Evolutionary conservation across 2,329 filamentous ascomycete genomes (phyloP), one percentile per base, ranked within the genome.

Genomic region (Claviceps sorghi): DNA sequence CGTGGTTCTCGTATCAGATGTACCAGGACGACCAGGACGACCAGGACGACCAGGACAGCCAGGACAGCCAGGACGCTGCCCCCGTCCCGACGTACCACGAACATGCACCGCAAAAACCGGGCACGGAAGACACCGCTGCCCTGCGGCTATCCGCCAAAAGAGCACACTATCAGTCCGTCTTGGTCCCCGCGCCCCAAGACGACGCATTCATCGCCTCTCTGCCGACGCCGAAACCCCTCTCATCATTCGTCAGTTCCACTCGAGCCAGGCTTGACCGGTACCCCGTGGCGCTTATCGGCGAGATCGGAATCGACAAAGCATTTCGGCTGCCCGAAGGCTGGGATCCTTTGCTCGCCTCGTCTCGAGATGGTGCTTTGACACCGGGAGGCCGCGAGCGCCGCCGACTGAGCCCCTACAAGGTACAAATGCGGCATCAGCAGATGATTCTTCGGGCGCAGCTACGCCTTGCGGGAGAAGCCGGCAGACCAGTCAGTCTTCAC

Each of bases 1-100:
- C 87, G 1, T 93, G 87, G 87, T 91, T 90, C 65, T 84, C 86
- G 1, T 74, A 91, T 64, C 82, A 87, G 57, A 75, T 93, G 60
- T 88, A 82, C 61, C 77, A 83, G 60, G 80, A 87, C 64, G 65
- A 26, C 26, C 26, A 26, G 26, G 26, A 26, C 26, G 26, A 26
- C 3, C 3, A 26, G 26, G 26, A 26, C 26, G 26, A 26, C 26
- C 26, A 26, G 26, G 26, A 26, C 26, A 5, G 5, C 26, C 26
- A 26, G 26, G 26, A 26, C 26, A 5, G 5, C 26, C 26, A 26
- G 60, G 80, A 87, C 64, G 65, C 62, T 21, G 62, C 62, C 40
- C 32, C 62, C 32, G 59, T 61, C 47, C 62, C 65, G 34, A 72
- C 69, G 0, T 74, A 69, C 54, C 63, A 65, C 4, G 10, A 69